Percentiles rank a stretch among this genome's conserved stretches.
These are phyloP conservation scores for Colletotrichum nymphaeae DNA, from an alignment of 2,329 filamentous ascomycete species.

Conservation along the genomic window DNA sequence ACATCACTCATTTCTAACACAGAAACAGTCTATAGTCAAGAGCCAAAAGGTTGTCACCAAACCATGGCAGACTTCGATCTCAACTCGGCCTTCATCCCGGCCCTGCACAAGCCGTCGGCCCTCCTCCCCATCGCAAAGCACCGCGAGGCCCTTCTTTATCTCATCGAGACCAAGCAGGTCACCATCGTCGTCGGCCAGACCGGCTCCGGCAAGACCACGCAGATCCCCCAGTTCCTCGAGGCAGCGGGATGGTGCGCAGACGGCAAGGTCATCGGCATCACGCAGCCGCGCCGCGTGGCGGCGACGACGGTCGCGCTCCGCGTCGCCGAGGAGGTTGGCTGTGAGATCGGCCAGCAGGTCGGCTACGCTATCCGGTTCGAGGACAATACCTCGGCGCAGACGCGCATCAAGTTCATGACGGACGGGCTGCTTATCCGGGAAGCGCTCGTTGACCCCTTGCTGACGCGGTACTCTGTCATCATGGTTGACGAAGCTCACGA, in stretches of 20 bases:
- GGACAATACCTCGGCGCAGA: slow-evolving; percentile 86
- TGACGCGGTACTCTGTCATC: slow-evolving; percentile 92
- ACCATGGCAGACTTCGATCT: slow-evolving; percentile 68
- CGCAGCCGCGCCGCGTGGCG: slow-evolving; percentile 92
- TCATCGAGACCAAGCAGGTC: slow-evolving; percentile 85
- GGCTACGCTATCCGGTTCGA: slow-evolving; percentile 95
- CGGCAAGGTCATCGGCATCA: slow-evolving; percentile 87
- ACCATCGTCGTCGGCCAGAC: slow-evolving; percentile 94
- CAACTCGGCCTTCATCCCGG: slow-evolving; percentile 75
- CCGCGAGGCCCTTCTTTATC: slow-evolving; percentile 82
- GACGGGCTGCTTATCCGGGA: slow-evolving; percentile 93
- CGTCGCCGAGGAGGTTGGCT: slow-evolving; percentile 90
- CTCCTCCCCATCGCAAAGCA: slow-evolving; percentile 90
- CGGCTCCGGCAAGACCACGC: slow-evolving; percentile 94
- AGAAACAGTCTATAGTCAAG: neutral
- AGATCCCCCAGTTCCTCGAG: slow-evolving; percentile 92
- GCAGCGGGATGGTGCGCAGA: slow-evolving; percentile 88
- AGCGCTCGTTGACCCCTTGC: slow-evolving; percentile 89
- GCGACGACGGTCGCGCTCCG: slow-evolving; percentile 89
- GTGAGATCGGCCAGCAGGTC: slow-evolving; percentile 88
- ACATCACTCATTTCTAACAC: neutral
- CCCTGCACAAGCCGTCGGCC: slow-evolving; percentile 85
- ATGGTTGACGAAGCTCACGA: slow-evolving; percentile 99
- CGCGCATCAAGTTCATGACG: slow-evolving; percentile 93
- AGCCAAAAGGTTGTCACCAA: neutral